These are phyloP conservation scores for Phytophthora chlamydospora DNA, from an alignment of 352 stramenopile genomes.

Conservation along the genomic window DNA sequence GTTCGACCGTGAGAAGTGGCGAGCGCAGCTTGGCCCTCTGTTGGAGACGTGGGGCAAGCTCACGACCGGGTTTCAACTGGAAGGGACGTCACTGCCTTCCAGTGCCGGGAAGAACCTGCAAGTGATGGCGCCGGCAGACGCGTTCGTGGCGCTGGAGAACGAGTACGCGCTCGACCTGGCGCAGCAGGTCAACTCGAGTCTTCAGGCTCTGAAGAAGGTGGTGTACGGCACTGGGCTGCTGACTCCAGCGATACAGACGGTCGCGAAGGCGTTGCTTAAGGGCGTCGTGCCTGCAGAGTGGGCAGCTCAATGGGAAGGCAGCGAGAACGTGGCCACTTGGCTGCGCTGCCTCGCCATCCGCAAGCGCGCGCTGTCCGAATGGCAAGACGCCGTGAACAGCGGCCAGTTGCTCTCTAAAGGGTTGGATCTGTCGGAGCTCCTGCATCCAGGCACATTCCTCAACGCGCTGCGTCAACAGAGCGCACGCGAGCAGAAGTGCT, in stretches of 20 bases:
- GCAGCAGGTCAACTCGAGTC: constrained; percentile 67
- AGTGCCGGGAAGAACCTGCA: constrained; percentile 44
- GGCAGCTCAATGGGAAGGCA: constrained; percentile 85
- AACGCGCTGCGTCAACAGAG: constrained; percentile 94
- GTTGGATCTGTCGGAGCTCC: constrained; percentile 90
- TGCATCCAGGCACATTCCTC: constrained; percentile 94
- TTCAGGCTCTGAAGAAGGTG: constrained; percentile 88
- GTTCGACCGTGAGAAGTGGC: constrained; percentile 94
- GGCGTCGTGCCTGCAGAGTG: constrained; percentile 80
- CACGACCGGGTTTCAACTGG: constrained; percentile 63
- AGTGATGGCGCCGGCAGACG: constrained; percentile 77
- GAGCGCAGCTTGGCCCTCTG: constrained; percentile 86
- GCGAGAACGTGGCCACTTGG: constrained; percentile 76
- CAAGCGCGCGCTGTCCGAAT: constrained; percentile 85
- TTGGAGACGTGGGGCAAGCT: constrained; percentile 91
- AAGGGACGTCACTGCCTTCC: constrained; percentile 28
- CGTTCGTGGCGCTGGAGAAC: constrained; percentile 93
- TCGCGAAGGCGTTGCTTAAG: constrained; percentile 78
- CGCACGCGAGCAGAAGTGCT: constrained; percentile 77
- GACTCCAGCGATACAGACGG: constrained; percentile 87
- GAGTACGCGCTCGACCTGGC: constrained; percentile 78
- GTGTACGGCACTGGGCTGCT: constrained; percentile 92
- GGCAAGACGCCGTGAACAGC: constrained; percentile 66
- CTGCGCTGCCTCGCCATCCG: constrained; percentile 79
- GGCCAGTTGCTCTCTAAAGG: constrained; percentile 77